These are phyloP conservation scores for Mikania micrantha DNA, from an alignment of 129 eudicot species.

Conservation along the genomic window DNA sequence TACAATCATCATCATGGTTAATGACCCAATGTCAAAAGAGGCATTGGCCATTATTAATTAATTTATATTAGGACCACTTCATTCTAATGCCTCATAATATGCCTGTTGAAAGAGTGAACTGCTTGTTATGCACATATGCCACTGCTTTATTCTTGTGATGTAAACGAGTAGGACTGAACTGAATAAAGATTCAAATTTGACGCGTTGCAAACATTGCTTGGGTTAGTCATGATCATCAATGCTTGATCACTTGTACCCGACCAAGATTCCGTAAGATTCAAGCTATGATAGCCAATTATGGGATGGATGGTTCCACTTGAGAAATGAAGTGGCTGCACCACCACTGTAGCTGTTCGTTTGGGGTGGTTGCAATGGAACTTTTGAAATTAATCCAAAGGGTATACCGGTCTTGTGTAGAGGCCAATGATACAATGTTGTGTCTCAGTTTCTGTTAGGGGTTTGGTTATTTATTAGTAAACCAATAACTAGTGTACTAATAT, in stretches of 20 bases:
- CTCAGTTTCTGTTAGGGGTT: too few species aligned
- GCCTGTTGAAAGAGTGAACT: background rate
- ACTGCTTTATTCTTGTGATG: background rate
- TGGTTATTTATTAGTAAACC: too few species aligned
- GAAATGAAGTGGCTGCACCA: too few species aligned
- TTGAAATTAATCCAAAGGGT: too few species aligned
- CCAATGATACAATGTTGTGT: too few species aligned
- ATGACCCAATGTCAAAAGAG: conserved; percentile 15
- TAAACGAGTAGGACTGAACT: background rate
- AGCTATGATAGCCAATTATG: background rate
- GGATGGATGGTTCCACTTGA: too few species aligned
- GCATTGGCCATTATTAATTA: background rate
- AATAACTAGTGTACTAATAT: too few species aligned
- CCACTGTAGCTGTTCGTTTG: too few species aligned
- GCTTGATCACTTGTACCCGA: background rate
- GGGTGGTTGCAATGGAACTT: too few species aligned
- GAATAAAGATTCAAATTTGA: background rate
- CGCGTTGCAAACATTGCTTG: background rate
- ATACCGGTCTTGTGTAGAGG: too few species aligned
- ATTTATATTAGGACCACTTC: background rate
- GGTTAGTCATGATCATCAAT: background rate
- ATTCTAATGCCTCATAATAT: background rate
- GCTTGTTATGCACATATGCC: background rate
- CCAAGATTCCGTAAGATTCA: background rate
- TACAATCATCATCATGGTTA: conserved; percentile 16